These are phyloP conservation scores for Yarrowia porcina DNA, from an alignment of 805 yeast genomes.

Conservation along the genomic window DNA sequence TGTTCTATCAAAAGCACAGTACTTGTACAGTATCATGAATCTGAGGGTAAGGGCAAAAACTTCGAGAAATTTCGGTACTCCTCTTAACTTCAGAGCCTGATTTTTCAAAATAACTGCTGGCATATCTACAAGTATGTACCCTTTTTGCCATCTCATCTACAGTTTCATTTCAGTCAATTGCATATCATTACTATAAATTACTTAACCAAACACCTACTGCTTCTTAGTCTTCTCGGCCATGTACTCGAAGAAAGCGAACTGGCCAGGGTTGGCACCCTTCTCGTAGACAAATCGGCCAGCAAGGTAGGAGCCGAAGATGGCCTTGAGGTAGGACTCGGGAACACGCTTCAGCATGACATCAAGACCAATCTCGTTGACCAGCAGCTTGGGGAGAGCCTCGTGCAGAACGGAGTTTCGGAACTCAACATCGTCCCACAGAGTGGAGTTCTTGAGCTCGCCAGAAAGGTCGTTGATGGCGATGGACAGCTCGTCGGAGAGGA, in stretches of 20 bases:
- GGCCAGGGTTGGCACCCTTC: conserved; percentile 76
- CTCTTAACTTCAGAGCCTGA: too few species aligned
- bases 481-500: conserved; percentile 77
- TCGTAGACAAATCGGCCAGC: conserved; percentile 83
- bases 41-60: too few species aligned
- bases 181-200: conserved; percentile 7
- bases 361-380: conserved; percentile 59
- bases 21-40: too few species aligned
- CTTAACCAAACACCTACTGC: conserved; percentile 11
- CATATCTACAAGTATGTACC: too few species aligned
- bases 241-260: conserved; percentile 47
- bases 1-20: too few species aligned
- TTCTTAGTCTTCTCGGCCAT: conserved; percentile 38
- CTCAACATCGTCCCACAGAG: conserved; percentile 75
- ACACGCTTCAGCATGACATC: conserved; percentile 68
- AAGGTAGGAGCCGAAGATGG: conserved; percentile 80
- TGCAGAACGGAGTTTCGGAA: conserved; percentile 74
- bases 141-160: too few species aligned
- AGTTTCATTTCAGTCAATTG: neutral
- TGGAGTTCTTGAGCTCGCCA: conserved; percentile 77
- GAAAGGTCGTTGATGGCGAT: conserved; percentile 78
- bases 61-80: too few species aligned
- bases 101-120: too few species aligned
- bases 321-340: conserved; percentile 82
- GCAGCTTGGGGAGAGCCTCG: conserved; percentile 73